Evolutionary conservation across 106 monocot genomes (phyloP), one percentile per base, ranked within the genome.

Genomic region (Dioscorea alata): DNA sequence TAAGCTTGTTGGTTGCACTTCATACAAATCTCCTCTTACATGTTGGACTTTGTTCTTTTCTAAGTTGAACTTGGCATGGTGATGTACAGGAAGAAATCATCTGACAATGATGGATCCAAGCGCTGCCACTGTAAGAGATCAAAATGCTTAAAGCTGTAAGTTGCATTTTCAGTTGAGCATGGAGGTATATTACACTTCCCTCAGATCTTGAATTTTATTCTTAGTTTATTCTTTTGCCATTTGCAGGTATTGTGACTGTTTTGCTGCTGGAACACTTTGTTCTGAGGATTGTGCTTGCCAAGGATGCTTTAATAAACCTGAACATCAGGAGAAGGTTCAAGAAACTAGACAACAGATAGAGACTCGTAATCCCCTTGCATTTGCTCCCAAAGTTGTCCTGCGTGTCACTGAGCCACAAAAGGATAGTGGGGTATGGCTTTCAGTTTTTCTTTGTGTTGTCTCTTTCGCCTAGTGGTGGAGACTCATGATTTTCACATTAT

Each of bases 141-240:
- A 23, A 88, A 88, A 51, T 88, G 88, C 69, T 70, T 84, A 73
- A 88, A 88, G 69, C 80, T 88, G 88, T 88, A 78, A 83, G 81
- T 69, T n/a, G 34, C 33, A 64, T 16, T 48, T 77, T 42, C n/a
- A 4, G 49, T 59, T 28, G 61, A 66, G 32, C 13, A 57, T 65
- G 42, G 42, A 19, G 64, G 33, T n/a, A 59, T 60, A 33, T 60
- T 42, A 42, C 42, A 42, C 42, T 42, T 42, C 42, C 42, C 42
- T 34, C 42, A 42, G 42, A 10, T 42, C 42, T 42, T 6, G 31
- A 73, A 17, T 24, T 10, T 81, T 25, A 50, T 28, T 28, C 28
- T 48, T 0, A 14, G 42, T 73, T 54, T 60, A 12, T 18, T 57
- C 35, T 53, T 25, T 60, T 49, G 22, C 60, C 28, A 12, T 57